These are phyloP conservation scores for Rubia occidens DNA, from an alignment of 305 asterid species.

Conservation along the genomic window DNA sequence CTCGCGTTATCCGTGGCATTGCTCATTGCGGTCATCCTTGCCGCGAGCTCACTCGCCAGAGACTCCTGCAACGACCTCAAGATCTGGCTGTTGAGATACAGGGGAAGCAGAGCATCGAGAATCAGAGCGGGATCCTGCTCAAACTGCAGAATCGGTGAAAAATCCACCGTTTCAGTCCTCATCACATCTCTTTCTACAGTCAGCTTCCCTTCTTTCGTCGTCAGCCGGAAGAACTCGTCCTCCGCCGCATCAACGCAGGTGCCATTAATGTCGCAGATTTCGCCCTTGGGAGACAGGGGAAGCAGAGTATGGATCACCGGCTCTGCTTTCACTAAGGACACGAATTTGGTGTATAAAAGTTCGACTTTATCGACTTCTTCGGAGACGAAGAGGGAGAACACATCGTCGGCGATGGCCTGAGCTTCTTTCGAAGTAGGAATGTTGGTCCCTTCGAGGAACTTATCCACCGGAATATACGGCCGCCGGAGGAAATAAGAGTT, in stretches of 20 bases:
- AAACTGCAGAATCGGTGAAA: constrained; percentile 78
- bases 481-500: constrained; percentile 54
- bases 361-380: constrained; percentile 85
- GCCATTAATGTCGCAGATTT: constrained; percentile 75
- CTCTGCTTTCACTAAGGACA: constrained; percentile 64
- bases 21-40: constrained; percentile 94
- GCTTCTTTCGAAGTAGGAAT: constrained; percentile 93
- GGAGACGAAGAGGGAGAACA: constrained; percentile 63
- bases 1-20: constrained; percentile 68
- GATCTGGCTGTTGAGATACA: constrained; percentile 84
- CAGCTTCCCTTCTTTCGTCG: constrained; percentile 73
- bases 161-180: constrained; percentile 54
- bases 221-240: constrained; percentile 77
- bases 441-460: constrained; percentile 43
- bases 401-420: constrained; percentile 80
- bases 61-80: constrained; percentile 90
- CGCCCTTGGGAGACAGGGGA: constrained; percentile 69
- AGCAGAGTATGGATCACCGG: constrained; percentile 74
- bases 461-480: constrained; percentile 71
- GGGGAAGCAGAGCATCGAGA: constrained; percentile 82
- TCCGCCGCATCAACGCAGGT: constrained; percentile 77
- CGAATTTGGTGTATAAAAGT: constrained; percentile 75
- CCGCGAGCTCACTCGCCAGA: constrained; percentile 83
- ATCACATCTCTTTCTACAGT: constrained; percentile 64
- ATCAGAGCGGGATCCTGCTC: constrained; percentile 97